Evolutionary conservation across 2,329 filamentous ascomycete species (phyloP), one percentile per base, ranked within the genome.

Genomic region (Tolypocladium ophioglossoides): DNA sequence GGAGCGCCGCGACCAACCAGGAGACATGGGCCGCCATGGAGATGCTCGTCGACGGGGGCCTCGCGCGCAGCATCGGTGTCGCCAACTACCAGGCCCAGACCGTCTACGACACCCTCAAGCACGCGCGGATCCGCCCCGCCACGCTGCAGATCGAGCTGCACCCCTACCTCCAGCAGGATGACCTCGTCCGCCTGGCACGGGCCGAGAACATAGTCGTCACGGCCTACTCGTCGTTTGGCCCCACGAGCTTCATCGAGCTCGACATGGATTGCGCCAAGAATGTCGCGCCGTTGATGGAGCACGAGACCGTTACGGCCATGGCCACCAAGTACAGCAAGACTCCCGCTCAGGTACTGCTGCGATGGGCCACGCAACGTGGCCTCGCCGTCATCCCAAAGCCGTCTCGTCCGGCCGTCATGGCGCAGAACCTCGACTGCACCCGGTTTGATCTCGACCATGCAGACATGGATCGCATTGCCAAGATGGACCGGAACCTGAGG

Each of bases 141-240:
- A 85, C 86, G 41, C 84, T 94, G 57, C 90, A 95, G 78, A 85
- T 95, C 70, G 89, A 95, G 78, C 88, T 92, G 75, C 90, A 95
- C 78, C 89, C 89, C 30, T 94, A 91, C 79, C 82, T 92, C 56
- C 85, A 87, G 57, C 89, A 95, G 78, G 71, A 76, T 56, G 78
- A 83, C 53, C 80, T 95, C 52, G 69, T 94, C 63, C 74, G 82
- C 63, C 82, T 89, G 52, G 86, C 85, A 63, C 78, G 86, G 74
- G 72, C 75, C 53, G 79, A 90, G 73, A 82, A 83, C 57, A 85
- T 95, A 63, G 77, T 78, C 61, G 79, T 95, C 55, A 94, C 89
- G 4, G 89, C 87, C 51, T 95, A 94, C 78, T 91, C 86, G 24
- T 89, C 86, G 50, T 92, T 94, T 65, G 89, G 89, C 40, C 87